Base-by-base conservation (phyloP, 306 rosid genomes). In the Cyamopsis tetragonoloba region DNA sequence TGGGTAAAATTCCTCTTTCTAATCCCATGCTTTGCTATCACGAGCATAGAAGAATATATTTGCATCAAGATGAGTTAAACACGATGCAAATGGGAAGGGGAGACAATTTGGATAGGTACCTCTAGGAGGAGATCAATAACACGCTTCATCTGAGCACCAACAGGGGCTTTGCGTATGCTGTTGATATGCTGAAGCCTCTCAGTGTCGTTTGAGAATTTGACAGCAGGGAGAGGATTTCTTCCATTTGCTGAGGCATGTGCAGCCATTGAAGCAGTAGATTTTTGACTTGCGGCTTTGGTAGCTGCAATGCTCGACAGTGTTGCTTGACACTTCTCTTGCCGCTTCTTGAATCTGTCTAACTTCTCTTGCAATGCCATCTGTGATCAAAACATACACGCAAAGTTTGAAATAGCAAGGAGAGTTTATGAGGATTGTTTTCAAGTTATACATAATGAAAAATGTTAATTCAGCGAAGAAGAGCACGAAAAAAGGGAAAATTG, bases 121-220 rank as follows among this genome's bases (percentile, higher is more conserved):
- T 93, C 95, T 1, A 77, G 70, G 41, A 93, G 86, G 44, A 88
- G 85, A 85, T 78, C 81, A 12, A 93, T 93, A 28, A 93, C 97
- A 41, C 95, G 89, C 83, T 86, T 93, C 80, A 93, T 90, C 80
- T 93, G 99, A 65, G 97, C 91, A 74, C 99, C 97, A 0, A 88
- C 97, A 0, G 96, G 91, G 32, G 85, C 75, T 46, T 86, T 93
- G 35, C 96, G 83, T 1, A 93, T 90, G 74, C 78, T 86, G 46
- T 88, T 85, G 6, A 90, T 89, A 20, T 90, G 95, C 61, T 93
- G 99, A 64, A 93, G 97, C 63, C 99, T 83, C 78, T 88, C 99
- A 0, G 97, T 93, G 53, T 93, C 99, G 54, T 81, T 93, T 0
- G 99, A 93, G 70, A 90, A 90, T 70, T 93, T 93, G 31, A 88